Evolutionary conservation across 1,284 basidiomycete species (phyloP).

Genomic region (Heliocybe sulcata): DNA sequence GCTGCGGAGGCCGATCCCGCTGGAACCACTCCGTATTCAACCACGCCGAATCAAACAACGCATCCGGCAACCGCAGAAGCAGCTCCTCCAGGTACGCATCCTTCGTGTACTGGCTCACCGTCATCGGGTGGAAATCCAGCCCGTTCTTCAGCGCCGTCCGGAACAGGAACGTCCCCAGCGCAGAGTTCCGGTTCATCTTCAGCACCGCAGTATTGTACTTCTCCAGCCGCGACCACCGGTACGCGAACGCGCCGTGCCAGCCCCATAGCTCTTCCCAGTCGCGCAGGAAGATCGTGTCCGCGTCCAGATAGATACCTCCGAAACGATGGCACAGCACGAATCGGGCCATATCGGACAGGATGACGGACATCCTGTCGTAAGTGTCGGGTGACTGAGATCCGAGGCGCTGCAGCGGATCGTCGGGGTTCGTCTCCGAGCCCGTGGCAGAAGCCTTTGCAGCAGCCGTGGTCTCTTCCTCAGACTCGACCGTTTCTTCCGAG

Average conservation of each 20-base stretch:
- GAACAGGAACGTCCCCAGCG: constrained; percentile 60
- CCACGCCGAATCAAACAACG: constrained; percentile 66
- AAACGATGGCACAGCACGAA: constrained; percentile 65
- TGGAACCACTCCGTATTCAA: constrained; percentile 61
- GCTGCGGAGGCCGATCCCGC: constrained; percentile 58
- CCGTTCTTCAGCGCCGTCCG: constrained; percentile 60
- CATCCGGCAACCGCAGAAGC: constrained; percentile 57
- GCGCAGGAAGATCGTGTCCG: constrained; percentile 63
- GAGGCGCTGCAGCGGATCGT: constrained; percentile 43
- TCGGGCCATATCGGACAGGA: constrained; percentile 64
- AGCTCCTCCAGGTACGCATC: constrained; percentile 56
- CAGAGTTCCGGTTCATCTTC: constrained; percentile 55
- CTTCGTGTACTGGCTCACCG: constrained; percentile 52
- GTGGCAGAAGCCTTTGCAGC: constrained; percentile 12
- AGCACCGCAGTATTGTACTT: constrained; percentile 69
- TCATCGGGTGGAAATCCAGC: constrained; percentile 67
- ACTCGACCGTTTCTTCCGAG: constrained; percentile 10
- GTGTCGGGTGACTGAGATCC: constrained; percentile 46
- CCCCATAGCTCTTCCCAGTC: constrained; percentile 74
- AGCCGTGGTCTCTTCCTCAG: constrained; percentile 11
- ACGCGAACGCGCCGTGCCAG: constrained; percentile 64
- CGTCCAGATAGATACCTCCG: constrained; percentile 66
- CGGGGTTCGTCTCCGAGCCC: constrained; percentile 23
- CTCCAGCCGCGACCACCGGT: constrained; percentile 58
- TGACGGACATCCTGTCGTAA: constrained; percentile 59